Evolutionary conservation across 768 basidiomycete genomes (phyloP), one percentile per base, ranked within the genome.

Genomic region (Piloderma croceum): DNA sequence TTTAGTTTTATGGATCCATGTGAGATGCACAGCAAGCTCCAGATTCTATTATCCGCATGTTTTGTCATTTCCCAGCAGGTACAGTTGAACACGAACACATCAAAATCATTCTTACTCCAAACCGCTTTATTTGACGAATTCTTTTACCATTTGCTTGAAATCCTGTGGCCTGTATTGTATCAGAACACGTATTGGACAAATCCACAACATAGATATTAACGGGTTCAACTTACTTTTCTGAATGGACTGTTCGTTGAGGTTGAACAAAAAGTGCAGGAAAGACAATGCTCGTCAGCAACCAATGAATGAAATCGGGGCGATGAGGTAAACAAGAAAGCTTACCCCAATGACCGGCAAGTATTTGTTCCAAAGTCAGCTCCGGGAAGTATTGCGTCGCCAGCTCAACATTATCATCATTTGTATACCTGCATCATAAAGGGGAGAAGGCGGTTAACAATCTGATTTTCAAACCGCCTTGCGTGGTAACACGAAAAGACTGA

Each of bases 301-400:
- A 17, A 27, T 40, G n/a, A 23, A 23, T n/a, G 24, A 35, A 38
- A 37, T 34, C 12, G 10, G 20, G 34, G 12, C 10, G 9, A 35
- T 9, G 10, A 21, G 9, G 34, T 13, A 9, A 10, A 10, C 34
- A 35, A 9, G 20, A 6, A 27, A 6, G 60, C 79, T 46, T 56
- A 88, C 87, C 84, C 92, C 92, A 97, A 60, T 97, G 92, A 1
- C 82, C 80, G 0, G 90, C 67, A 43, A 90, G 81, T 20, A 94
- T 60, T 19, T 61, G 70, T 52, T 79, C 74, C 7, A 93, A 51
- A 7, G 49, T 54, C 68, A 77, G 74, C 25, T 70, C 63, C 0
- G 91, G 90, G 64, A 94, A 96, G 60, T 88, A 89, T 21, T 68
- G 55, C 44, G 74, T 56, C 29, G 81, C 73, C 5, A 73, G 48